phyloP scores from a whole-genome alignment of 2,329 filamentous ascomycete genomes.

The Beauveria medogensis region DNA sequence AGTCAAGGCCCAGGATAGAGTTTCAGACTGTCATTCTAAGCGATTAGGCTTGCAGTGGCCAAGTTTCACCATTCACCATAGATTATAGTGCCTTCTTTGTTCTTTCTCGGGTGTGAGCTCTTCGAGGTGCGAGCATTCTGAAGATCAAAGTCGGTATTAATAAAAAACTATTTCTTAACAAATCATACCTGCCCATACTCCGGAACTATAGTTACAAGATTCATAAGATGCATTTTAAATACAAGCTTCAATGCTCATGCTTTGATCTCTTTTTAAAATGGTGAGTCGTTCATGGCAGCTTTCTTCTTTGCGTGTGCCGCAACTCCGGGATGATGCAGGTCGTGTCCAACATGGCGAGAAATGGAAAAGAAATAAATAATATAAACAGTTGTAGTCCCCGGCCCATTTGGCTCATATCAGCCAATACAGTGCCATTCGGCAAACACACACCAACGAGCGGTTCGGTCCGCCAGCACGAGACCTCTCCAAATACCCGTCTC shows the following conservation, averaged over 20 bases:
- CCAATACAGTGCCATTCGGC: conserved; percentile 67
- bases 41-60: no score
- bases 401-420: conserved; percentile 10
- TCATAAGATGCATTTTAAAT: conserved; percentile 7
- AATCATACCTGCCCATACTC: conserved; percentile 2
- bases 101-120: no score
- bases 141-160: neutral
- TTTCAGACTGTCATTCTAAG: neutral
- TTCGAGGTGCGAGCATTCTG: neutral
- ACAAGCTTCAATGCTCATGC: neutral
- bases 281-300: conserved; percentile 3
- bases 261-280: neutral
- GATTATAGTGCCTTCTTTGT: no score
- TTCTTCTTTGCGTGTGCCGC: neutral
- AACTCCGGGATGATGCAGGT: conserved; percentile 10
- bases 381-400: neutral
- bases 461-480: conserved; percentile 73
- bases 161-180: conserved; percentile 4
- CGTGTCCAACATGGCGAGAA: conserved; percentile 6
- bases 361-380: neutral
- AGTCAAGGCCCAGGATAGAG: conserved; percentile 4
- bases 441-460: conserved; percentile 86
- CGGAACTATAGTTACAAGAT: conserved; percentile 10
- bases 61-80: no score
- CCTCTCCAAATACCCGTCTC: conserved; percentile 76